These are phyloP conservation scores for Yarrowia phangngaensis DNA, from an alignment of 805 yeast genomes.

Conservation along the genomic window DNA sequence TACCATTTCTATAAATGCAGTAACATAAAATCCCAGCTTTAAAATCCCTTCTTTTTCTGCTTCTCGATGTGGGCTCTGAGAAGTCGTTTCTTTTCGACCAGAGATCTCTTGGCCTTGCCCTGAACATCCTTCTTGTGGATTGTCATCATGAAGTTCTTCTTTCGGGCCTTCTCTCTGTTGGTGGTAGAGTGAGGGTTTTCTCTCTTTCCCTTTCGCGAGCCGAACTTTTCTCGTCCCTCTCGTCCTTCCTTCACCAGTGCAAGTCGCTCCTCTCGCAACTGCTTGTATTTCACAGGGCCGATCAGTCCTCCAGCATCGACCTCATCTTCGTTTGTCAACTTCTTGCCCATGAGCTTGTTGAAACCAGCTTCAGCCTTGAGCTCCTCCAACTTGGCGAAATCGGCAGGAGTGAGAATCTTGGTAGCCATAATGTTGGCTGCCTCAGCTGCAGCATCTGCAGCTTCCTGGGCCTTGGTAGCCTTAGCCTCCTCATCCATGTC, in stretches of 20 bases:
- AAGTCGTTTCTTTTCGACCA: conserved; percentile 85
- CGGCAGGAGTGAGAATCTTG: conserved; percentile 92
- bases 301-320: conserved; percentile 75
- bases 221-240: conserved; percentile 87
- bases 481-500: conserved; percentile 31
- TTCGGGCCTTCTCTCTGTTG: conserved; percentile 90
- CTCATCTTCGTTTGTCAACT: conserved; percentile 61
- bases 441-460: conserved; percentile 34
- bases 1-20: too few species aligned
- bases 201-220: conserved; percentile 73
- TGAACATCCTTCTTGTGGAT: conserved; percentile 91
- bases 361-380: conserved; percentile 80
- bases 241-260: conserved; percentile 86
- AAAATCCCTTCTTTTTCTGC: conserved; percentile 84
- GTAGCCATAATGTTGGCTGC: conserved; percentile 57
- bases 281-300: conserved; percentile 78
- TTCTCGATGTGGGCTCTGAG: conserved; percentile 80
- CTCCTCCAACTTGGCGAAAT: conserved; percentile 92
- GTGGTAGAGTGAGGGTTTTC: conserved; percentile 84
- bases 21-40: conserved; percentile 22
- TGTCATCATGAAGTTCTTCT: conserved; percentile 99
- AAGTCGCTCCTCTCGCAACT: conserved; percentile 82
- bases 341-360: conserved; percentile 57
- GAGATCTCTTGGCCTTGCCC: conserved; percentile 85
- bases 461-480: conserved; percentile 36